Percentiles rank a stretch among this genome's conserved stretches.
Conservation (phyloP, 257 asterid species). For the Ballota nigra region DNA sequence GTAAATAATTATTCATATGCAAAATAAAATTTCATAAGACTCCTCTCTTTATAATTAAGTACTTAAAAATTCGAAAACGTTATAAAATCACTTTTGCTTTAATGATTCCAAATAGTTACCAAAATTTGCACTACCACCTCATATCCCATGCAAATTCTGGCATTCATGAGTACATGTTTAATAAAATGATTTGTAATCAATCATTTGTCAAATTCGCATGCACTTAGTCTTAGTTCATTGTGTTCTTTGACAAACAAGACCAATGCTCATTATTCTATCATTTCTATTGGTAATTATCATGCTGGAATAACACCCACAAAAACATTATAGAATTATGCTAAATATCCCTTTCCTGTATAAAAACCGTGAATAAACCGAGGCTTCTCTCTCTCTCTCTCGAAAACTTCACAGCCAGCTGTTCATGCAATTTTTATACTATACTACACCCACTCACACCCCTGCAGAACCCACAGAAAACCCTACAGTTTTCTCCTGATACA, state of each 20-base stretch:
- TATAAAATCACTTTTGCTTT: no score
- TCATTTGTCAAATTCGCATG: not conserved
- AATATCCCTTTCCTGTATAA: constrained; percentile 10
- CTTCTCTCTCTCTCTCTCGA: constrained; percentile 40
- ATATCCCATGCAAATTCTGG: not conserved
- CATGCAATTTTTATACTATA: constrained; percentile 15
- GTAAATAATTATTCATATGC: no score
- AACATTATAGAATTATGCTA: constrained; percentile 1
- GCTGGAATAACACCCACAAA: not conserved
- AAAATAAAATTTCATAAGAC: no score
- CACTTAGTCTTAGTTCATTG: constrained; percentile 15
- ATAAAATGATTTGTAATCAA: not conserved
- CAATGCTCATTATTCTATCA: constrained; percentile 15
- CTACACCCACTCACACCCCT: not conserved
- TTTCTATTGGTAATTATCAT: constrained; percentile 6
- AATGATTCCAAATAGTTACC: not conserved
- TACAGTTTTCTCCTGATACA: constrained; percentile 6
- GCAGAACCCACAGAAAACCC: not conserved
- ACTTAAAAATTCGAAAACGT: no score
- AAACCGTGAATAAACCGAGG: constrained; percentile 50
- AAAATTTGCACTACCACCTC: not conserved
- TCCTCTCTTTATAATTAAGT: no score
- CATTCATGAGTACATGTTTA: not conserved
- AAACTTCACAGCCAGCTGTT: constrained; percentile 64
- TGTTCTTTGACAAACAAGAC: constrained; percentile 22